Evolutionary conservation across 805 yeast species (phyloP).

Genomic region (Candida sakaeoensis): DNA sequence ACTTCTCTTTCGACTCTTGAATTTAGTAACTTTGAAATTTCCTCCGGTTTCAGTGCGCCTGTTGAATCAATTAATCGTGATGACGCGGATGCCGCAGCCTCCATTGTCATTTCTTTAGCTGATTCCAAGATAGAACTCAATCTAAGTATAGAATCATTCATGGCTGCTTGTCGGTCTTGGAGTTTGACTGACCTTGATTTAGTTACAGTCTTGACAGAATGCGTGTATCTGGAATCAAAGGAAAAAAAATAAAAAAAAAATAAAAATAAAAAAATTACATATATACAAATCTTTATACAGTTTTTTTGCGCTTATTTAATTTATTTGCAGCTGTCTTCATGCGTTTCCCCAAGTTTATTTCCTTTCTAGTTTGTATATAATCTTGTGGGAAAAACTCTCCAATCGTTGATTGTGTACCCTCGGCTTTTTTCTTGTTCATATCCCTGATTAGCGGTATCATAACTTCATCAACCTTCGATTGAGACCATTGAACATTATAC

Average conservation of each 20-base stretch:
- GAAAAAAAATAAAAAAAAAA: too few relatives aligned
- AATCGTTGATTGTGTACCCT: conserved; percentile 55
- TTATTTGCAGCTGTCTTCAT: conserved; percentile 55
- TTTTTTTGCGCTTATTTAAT: conserved; percentile 28
- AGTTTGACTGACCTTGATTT: too few relatives aligned
- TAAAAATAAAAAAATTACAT: too few relatives aligned
- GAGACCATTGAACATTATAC: conserved; percentile 76
- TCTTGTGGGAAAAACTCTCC: conserved; percentile 69
- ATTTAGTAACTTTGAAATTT: conserved; percentile 61
- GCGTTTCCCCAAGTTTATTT: conserved; percentile 55
- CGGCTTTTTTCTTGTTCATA: conserved; percentile 58
- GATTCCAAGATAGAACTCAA: conserved; percentile 73
- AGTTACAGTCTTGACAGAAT: neutral
- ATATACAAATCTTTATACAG: neutral
- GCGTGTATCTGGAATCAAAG: neutral
- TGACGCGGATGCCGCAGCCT: conserved; percentile 79
- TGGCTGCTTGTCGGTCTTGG: conserved; percentile 9
- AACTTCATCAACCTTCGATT: conserved; percentile 72
- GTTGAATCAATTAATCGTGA: conserved; percentile 63
- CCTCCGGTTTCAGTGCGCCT: conserved; percentile 54
- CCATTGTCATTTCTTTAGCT: conserved; percentile 74
- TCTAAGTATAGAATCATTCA: conserved; percentile 51
- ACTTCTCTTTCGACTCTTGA: conserved; percentile 61
- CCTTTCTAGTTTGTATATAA: conserved; percentile 43
- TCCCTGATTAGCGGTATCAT: conserved; percentile 81